Evolutionary conservation across 768 basidiomycete species (phyloP).

Genomic region (Boletus reticulatus): DNA sequence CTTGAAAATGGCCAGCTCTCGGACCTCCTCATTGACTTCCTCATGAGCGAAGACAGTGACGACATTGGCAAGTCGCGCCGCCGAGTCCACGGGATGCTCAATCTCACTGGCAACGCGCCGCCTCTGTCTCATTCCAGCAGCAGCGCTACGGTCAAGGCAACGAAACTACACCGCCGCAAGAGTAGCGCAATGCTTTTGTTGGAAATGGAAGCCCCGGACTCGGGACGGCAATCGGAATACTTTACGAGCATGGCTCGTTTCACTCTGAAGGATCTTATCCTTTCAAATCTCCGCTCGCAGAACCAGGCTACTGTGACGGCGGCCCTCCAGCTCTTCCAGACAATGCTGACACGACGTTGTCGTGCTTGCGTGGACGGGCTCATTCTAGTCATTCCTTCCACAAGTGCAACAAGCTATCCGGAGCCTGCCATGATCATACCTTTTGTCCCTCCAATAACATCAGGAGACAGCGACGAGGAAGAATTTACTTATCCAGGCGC

Average conservation of each 20-base stretch:
- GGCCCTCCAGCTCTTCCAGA: conserved; percentile 78
- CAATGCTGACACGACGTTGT: conserved; percentile 71
- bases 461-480: conserved; percentile 53
- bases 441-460: conserved; percentile 16
- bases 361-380: conserved; percentile 63
- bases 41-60: conserved; percentile 83
- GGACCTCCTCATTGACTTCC: conserved; percentile 71
- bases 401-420: conserved; percentile 72
- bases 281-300: conserved; percentile 72
- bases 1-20: conserved; percentile 66
- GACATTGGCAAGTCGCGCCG: conserved; percentile 50
- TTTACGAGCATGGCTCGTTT: conserved; percentile 87
- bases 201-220: conserved; percentile 77
- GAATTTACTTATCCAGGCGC: conserved; percentile 42
- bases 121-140: conserved; percentile 32
- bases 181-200: conserved; percentile 91
- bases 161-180: conserved; percentile 60
- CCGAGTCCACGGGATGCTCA: conserved; percentile 41
- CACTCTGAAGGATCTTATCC: conserved; percentile 85
- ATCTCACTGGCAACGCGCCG: conserved; percentile 36
- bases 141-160: conserved; percentile 36
- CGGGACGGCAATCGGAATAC: conserved; percentile 72
- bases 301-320: conserved; percentile 66
- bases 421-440: conserved; percentile 45
- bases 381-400: conserved; percentile 66